Evolutionary conservation across 208 protist species (phyloP).

Genomic region (Entamoeba moshkovskii): DNA sequence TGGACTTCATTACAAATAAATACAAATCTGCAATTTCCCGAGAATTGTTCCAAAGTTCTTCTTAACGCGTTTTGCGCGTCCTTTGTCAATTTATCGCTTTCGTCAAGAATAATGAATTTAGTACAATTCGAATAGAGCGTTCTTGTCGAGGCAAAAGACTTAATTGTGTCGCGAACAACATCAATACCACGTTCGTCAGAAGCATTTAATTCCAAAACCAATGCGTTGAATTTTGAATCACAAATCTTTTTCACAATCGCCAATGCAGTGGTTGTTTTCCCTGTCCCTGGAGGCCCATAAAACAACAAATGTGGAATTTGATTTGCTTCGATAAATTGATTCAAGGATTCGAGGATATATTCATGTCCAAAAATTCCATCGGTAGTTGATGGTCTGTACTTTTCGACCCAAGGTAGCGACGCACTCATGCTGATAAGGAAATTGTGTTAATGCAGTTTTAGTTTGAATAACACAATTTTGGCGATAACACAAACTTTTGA

Average conservation of each 20-base stretch:
- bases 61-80: constrained; percentile 89
- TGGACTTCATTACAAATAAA: constrained; percentile 97
- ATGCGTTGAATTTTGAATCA: constrained; percentile 58
- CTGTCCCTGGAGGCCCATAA: constrained; percentile 72
- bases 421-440: too few species aligned
- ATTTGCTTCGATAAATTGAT: background rate
- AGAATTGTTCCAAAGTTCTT: constrained; percentile 86
- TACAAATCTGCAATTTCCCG: constrained; percentile 88
- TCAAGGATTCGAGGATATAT: background rate
- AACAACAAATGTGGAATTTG: constrained; percentile 94
- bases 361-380: background rate
- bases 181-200: constrained; percentile 93
- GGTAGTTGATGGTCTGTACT: constrained; percentile 1
- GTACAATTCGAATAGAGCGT: constrained; percentile 19
- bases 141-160: constrained; percentile 67
- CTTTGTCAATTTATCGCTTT: constrained; percentile 88
- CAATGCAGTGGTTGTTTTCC: constrained; percentile 94
- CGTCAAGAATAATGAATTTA: constrained; percentile 99
- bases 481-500: too few species aligned
- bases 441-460: too few species aligned
- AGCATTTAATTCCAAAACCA: constrained; percentile 96
- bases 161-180: constrained; percentile 89
- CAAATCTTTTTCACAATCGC: constrained; percentile 85
- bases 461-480: too few species aligned
- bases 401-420: constrained; percentile 11